Evolutionary conservation across 371 early-diverging fungal species (phyloP).

Genomic region (Encephalitozoon hellem): DNA sequence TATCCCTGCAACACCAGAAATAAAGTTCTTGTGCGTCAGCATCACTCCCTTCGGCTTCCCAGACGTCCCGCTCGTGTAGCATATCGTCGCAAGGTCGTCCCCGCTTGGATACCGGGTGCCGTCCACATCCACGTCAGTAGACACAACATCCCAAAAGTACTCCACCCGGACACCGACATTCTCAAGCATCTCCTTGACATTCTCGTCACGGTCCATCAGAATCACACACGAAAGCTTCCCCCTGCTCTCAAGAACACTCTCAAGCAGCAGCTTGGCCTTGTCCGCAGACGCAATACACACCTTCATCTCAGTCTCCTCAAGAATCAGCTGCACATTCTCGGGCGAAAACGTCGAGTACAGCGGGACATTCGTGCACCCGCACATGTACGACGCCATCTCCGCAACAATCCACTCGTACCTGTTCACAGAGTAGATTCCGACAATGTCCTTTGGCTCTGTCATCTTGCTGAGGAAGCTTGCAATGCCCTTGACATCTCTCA

Average conservation of each 20-base stretch:
- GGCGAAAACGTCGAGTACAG: constrained; percentile 87
- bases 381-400: constrained; percentile 62
- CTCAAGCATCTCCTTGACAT: background rate
- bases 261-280: constrained; percentile 63
- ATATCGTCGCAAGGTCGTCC: constrained; percentile 76
- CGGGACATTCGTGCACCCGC: constrained; percentile 63
- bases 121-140: background rate
- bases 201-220: constrained; percentile 44
- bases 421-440: constrained; percentile 73
- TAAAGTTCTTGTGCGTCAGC: constrained; percentile 64
- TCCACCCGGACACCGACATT: constrained; percentile 43
- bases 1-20: constrained; percentile 73
- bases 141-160: constrained; percentile 50
- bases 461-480: constrained; percentile 34
- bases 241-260: constrained; percentile 34
- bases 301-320: constrained; percentile 69
- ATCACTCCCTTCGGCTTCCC: constrained; percentile 70
- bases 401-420: constrained; percentile 78
- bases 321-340: constrained; percentile 68
- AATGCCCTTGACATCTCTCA: constrained; percentile 31
- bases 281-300: constrained; percentile 69
- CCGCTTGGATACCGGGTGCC: constrained; percentile 4
- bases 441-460: constrained; percentile 25
- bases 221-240: constrained; percentile 46
- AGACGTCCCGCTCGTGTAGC: constrained; percentile 85